Evolutionary conservation across 495 filamentous ascomycete genomes (phyloP), one percentile per base, ranked within the genome.

Genomic region (Peziza echinospora): DNA sequence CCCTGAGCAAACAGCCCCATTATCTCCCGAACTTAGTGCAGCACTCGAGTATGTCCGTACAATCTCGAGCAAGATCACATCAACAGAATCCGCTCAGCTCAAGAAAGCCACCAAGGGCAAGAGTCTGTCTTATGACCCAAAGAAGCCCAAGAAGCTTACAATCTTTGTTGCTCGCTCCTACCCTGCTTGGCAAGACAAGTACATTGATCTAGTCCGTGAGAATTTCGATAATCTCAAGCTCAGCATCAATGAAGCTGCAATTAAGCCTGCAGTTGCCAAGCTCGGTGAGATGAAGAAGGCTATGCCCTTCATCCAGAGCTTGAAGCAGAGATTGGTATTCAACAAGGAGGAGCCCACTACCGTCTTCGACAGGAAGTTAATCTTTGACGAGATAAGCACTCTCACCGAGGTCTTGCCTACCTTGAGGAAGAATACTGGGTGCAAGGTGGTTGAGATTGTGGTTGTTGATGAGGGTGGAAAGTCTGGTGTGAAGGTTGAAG

Each of bases 21-120:
- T 68, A 47, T 66, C 74, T 22, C 58, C 67, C 5, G 62, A 67
- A 24, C 71, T 93, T 23, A 75, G 78, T 13, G 85, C 86, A 5
- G 77, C 80, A 7, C 71, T 76, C 48, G 76, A 76, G 47, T 97
- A 94, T 60, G 77, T 93, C 49, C 77, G 81, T 51, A 61, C 61
- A 24, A 86, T 81, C 17, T 62, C 73, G 44, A 78, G 74, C 37
- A 80, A 71, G 63, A 87, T 97, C 62, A 84, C 82, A 52, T 80
- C 80, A 22, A 81, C 87, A 3, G 89, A 96, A 67, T 78, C 75
- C 19, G 68, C 69, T 21, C 77, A 80, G 62, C 67, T 80, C 46
- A 82, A 83, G 66, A 83, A 82, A 69, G 75, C 86, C 57, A 75
- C 78, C 50, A 94, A 94, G 67, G 89, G 89, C 53, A 93, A 93